Percentiles rank a stretch among this genome's conserved stretches.
Evolutionary conservation across 2,329 filamentous ascomycete genomes (phyloP).

Genomic region (Cladophialophora exuberans): DNA sequence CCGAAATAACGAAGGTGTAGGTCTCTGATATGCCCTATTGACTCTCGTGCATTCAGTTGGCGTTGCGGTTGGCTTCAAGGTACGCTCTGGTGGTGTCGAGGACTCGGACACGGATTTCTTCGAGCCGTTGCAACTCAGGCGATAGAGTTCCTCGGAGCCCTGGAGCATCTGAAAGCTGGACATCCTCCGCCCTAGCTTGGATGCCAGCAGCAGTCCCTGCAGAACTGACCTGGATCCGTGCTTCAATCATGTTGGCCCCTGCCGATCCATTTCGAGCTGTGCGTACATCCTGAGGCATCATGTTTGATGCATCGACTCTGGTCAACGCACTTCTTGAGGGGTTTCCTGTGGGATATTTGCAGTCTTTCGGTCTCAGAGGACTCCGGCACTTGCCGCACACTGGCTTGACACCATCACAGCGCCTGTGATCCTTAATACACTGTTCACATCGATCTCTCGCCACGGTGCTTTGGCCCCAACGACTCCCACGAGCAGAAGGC

Average conservation of each 20-base stretch:
- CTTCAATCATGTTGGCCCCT: background rate
- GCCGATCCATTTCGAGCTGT: background rate
- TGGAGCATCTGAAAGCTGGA: background rate
- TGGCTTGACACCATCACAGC: conserved; percentile 3
- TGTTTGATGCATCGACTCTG: background rate
- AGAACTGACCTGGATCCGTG: background rate
- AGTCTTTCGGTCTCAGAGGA: background rate
- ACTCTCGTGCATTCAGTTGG: background rate
- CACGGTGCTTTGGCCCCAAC: background rate
- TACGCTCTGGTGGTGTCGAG: conserved; percentile 2
- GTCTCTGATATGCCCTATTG: background rate
- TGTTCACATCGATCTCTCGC: background rate
- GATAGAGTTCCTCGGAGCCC: background rate
- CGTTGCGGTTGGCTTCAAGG: background rate
- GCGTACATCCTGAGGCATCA: background rate
- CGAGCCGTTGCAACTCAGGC: background rate
- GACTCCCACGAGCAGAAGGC: too few relatives aligned
- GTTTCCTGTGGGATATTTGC: background rate
- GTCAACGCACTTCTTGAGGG: background rate
- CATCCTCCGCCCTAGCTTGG: background rate
- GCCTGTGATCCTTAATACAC: background rate
- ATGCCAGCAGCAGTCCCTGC: background rate
- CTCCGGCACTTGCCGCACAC: background rate
- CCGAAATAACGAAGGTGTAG: background rate
- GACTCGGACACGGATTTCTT: background rate